Conservation (phyloP, 352 stramenopile genomes). For the Globisporangium recalcitrans region DNA sequence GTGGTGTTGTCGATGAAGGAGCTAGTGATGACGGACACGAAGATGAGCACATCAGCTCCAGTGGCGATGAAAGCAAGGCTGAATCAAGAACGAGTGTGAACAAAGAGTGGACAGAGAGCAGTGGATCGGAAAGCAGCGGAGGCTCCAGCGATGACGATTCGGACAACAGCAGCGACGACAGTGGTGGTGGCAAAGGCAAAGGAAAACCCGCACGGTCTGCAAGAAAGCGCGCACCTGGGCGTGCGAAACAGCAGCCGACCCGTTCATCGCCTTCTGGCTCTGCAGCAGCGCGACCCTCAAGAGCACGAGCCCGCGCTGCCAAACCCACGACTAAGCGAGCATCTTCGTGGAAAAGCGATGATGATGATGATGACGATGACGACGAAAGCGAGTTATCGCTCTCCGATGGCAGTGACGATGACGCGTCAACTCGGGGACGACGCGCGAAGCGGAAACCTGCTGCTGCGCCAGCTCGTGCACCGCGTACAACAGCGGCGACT, state of each 20-base stretch:
- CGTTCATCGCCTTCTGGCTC: constrained; percentile 4
- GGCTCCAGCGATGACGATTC: constrained; percentile 42
- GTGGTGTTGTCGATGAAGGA: constrained; percentile 14
- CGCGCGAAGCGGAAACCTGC: constrained; percentile 3
- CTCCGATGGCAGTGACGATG: constrained; percentile 11
- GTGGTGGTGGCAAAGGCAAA: constrained; percentile 18
- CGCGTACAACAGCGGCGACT: neutral
- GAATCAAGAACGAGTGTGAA: constrained; percentile 47
- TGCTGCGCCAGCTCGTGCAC: neutral
- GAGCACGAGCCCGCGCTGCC: neutral
- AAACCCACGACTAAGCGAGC: constrained; percentile 4
- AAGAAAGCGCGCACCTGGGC: constrained; percentile 18
- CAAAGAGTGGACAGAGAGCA: constrained; percentile 60
- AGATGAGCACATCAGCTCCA: constrained; percentile 26
- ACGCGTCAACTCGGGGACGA: neutral
- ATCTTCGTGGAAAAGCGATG: constrained; percentile 15
- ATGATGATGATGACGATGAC: constrained; percentile 9
- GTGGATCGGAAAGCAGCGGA: constrained; percentile 52
- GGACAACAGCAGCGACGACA: constrained; percentile 36
- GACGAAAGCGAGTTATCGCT: constrained; percentile 1
- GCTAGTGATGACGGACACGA: constrained; percentile 19
- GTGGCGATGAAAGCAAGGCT: constrained; percentile 33
- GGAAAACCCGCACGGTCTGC: constrained; percentile 20
- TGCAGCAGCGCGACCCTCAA: constrained; percentile 12
- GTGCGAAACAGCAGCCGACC: constrained; percentile 19